Base-by-base conservation (phyloP, 345 rosid genomes). In the Punica granatum region DNA sequence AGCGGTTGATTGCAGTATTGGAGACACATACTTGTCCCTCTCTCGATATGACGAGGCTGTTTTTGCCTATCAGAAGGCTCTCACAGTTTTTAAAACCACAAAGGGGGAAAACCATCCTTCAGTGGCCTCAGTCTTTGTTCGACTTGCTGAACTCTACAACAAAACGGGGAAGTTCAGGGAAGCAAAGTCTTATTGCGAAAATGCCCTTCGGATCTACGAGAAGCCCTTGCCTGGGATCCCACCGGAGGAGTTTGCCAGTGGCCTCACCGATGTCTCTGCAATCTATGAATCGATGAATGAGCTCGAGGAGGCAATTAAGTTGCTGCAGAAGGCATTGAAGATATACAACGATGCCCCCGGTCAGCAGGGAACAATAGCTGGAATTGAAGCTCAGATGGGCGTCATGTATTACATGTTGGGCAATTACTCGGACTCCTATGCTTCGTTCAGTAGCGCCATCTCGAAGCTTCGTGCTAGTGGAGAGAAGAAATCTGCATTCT, bases 351-450 rank as follows among this genome's bases (percentile, higher is more conserved):
- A 82, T 69, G 79, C 90, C 66, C 96, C 92, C 2, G 87, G 96
- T 46, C 92, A 89, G 73, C 90, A 85, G 63, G 83, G 85, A 79
- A 89, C 86, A 30, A 70, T 85, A 59, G 90, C 96, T 19, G 94
- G 97, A 56, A 90, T 90, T 48, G 94, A 93, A 89, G 96, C 97
- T 34, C 98, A 93, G 73, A 86, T 90, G 75, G 98, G 98, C 59
- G 97, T 93, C 34, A 77, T 93, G 88, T 69, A 86, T 69, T 93
- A 88, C 73, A 85, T 93, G 94, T 75, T 87, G 77, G 97, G 91
- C 48, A 85, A 90, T 7, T 90, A 84, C 73, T 46, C 83, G 3
- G 96, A 93, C 14, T 90, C 97, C 0, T 93, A 93, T 69, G 70
- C 81, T 42, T 81, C 88, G 34, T 85, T 93, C 60, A 77, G 85